Evolutionary conservation across 164 flowering plant genomes (phyloP).

Genomic region (Sextonia rubra): DNA sequence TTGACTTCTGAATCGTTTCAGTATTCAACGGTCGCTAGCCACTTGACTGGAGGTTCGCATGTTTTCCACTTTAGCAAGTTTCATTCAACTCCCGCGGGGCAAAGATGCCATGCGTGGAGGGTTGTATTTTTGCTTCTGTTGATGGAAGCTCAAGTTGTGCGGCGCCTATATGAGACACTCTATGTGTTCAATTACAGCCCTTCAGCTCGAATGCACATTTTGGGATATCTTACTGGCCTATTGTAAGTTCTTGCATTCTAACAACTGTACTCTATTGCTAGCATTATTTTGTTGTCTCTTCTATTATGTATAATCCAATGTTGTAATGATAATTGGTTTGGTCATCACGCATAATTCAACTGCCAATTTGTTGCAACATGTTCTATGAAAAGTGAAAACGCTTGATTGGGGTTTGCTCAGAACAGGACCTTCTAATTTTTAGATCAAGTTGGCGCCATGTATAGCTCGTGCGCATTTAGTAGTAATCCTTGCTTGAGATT

Average conservation of each 20-base stretch:
- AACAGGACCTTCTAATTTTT: too few relatives aligned
- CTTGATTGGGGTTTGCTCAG: too few relatives aligned
- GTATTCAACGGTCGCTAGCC: slow-evolving; percentile 47
- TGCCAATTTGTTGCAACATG: background rate
- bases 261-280: background rate
- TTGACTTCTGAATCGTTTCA: slow-evolving; percentile 31
- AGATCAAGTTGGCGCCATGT: too few relatives aligned
- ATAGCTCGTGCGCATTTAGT: too few relatives aligned
- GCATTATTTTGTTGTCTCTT: background rate
- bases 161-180: slow-evolving; percentile 76
- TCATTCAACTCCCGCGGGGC: slow-evolving; percentile 22
- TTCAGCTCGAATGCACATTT: slow-evolving; percentile 83
- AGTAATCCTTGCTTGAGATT: too few relatives aligned
- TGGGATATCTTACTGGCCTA: slow-evolving; percentile 78
- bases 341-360: background rate
- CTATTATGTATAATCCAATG: background rate
- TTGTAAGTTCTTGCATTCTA: slow-evolving; percentile 52
- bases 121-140: slow-evolving; percentile 66
- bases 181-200: slow-evolving; percentile 75
- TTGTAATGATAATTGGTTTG: too few relatives aligned
- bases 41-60: slow-evolving; percentile 66
- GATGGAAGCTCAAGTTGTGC: slow-evolving; percentile 86
- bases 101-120: slow-evolving; percentile 44
- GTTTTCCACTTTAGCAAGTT: slow-evolving; percentile 38
- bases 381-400: too few relatives aligned